Evolutionary conservation across 2,329 filamentous ascomycete species (phyloP).

Genomic region (Epichloe sibirici): DNA sequence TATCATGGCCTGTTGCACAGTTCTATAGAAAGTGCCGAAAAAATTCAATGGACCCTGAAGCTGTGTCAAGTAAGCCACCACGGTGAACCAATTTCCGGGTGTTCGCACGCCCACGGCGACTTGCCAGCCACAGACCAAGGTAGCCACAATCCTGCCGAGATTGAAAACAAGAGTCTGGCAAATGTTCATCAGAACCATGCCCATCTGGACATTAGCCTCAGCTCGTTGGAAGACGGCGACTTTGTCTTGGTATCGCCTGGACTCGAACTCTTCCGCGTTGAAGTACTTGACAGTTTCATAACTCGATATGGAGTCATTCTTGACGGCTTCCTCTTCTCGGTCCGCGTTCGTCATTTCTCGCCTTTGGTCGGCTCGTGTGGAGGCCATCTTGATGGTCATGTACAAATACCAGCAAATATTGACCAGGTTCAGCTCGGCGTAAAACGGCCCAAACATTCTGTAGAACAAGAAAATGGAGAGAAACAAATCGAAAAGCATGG

Average conservation of each 20-base stretch:
- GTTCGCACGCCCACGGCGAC: conserved; percentile 53
- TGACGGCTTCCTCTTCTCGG: conserved; percentile 90
- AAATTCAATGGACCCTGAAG: conserved; percentile 73
- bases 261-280: conserved; percentile 73
- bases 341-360: conserved; percentile 92
- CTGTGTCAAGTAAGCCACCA: conserved; percentile 69
- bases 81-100: conserved; percentile 59
- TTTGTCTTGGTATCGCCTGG: conserved; percentile 57
- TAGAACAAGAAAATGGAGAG: conserved; percentile 77
- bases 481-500: conserved; percentile 83
- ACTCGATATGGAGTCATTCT: conserved; percentile 97
- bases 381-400: conserved; percentile 89
- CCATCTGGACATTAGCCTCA: conserved; percentile 65
- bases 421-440: conserved; percentile 77
- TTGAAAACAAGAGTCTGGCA: conserved; percentile 73
- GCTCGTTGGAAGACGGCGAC: conserved; percentile 61
- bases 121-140: conserved; percentile 66
- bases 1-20: conserved; percentile 94
- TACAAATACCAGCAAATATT: conserved; percentile 96
- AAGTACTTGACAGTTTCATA: conserved; percentile 94
- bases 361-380: conserved; percentile 81
- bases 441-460: conserved; percentile 47
- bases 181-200: conserved; percentile 69
- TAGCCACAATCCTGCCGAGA: conserved; percentile 57
- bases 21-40: conserved; percentile 90